Evolutionary conservation across 163 green algal species (phyloP), one percentile per base, ranked within the genome.

Genomic region (Scenedesmus sp.): DNA sequence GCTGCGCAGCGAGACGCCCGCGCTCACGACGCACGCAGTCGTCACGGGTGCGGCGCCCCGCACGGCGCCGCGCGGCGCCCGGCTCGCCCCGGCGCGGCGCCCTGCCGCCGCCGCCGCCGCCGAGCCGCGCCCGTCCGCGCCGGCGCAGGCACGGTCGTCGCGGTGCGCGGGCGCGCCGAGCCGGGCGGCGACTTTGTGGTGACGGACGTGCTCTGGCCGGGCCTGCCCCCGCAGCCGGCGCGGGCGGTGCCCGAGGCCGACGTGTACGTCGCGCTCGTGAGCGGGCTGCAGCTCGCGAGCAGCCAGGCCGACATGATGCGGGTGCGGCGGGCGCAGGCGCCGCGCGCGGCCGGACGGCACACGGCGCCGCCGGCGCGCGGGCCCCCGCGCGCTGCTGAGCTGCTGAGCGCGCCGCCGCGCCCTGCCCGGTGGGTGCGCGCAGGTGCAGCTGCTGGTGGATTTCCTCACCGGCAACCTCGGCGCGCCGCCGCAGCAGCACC

Each of bases 231-330:
- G 22, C 88, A 95, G 75, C 42, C 70, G 31, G 70, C 78, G 17
- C 65, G 66, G 67, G 86, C 79, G 18, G 26, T 58, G 33, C 29
- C 50, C 11, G 29, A 67, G 17, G 75, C 76, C 14, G 87, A 88
- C 78, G 92, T 90, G 73, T 98, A 97, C 75, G 80, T 98, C 20
- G 94, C 93, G 5, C 80, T 99, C 10, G 75, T 97, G 28, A 97
- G 92, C 10, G 96, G 95, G 7, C 88, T 99, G 51, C 82, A 84
- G 24, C 44, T 98, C n/a, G 94, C 92, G 14, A 78, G 75, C 71
- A 78, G 81, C 18, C 81, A 70, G 11, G 79, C 82, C n/a, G 86
- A 95, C 57, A 80, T 88, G 31, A 73, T 92, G 60, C 86, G 91
- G 78, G 81, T 97, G 72, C 57, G 89, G 54, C 2, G 11, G 47